Evolutionary conservation across 345 rosid genomes (phyloP).

Genomic region (Firmiana major): DNA sequence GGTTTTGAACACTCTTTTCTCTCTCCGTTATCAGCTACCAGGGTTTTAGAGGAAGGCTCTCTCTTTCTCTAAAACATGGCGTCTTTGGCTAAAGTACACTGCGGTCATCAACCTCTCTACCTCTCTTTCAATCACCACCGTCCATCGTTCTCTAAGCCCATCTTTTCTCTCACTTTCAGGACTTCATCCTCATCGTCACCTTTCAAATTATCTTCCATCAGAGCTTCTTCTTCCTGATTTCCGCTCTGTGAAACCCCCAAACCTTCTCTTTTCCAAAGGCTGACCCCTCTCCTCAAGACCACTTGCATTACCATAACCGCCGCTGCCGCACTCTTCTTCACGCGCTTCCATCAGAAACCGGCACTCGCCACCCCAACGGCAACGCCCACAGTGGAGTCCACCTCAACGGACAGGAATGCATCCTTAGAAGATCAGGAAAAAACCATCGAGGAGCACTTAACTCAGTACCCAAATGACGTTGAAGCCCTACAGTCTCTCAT

Average conservation of each 20-base stretch:
- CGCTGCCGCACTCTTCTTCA: constrained; percentile 57
- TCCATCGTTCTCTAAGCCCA: constrained; percentile 32
- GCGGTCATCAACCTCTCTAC: constrained; percentile 38
- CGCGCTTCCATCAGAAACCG: constrained; percentile 44
- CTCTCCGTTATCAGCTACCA: not conserved
- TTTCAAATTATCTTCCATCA: constrained; percentile 35
- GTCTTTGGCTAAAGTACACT: constrained; percentile 42
- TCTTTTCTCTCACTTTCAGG: constrained; percentile 35
- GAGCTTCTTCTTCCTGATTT: constrained; percentile 33
- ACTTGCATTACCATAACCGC: constrained; percentile 49
- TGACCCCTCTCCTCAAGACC: constrained; percentile 40
- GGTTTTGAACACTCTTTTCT: not conserved
- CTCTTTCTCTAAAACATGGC: constrained; percentile 35
- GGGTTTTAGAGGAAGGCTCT: constrained; percentile 19
- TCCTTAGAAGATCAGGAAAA: constrained; percentile 50
- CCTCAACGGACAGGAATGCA: constrained; percentile 6
- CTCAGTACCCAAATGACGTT: constrained; percentile 40
- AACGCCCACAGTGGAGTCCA: constrained; percentile 31
- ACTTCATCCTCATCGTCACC: constrained; percentile 40
- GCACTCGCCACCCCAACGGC: constrained; percentile 53
- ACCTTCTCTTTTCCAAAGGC: constrained; percentile 24
- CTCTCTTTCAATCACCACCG: constrained; percentile 43
- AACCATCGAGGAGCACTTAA: constrained; percentile 41
- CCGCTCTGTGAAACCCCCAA: constrained; percentile 17
- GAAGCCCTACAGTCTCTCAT: constrained; percentile 54